Base-by-base conservation (phyloP, 1,284 basidiomycete species). In the Lentinus polychrous region DNA sequence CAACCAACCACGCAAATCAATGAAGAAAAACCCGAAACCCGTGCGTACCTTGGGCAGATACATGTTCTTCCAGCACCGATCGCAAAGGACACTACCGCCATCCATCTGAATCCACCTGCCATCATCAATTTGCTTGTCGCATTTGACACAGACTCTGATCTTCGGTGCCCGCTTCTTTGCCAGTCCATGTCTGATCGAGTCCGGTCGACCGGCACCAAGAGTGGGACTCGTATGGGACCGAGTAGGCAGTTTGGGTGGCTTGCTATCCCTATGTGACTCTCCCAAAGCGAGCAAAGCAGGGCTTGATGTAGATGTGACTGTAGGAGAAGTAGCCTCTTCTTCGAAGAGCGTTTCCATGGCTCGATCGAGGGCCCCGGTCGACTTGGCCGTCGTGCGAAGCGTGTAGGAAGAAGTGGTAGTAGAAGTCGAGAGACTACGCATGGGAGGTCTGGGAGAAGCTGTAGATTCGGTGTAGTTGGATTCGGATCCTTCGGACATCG, bases 61-160 rank as follows among this genome's bases (percentile, higher is more conserved):
- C 82, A 94, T 86, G 60, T 88, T 83, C 74, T 94, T 94, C 91
- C 91, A 94, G 65, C 91, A 93, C 56, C 67, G 68, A 61, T 92
- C 92, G 64, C 91, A 94, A 53, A 94, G 67, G 32, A 79, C 70
- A 22, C 86, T 81, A 45, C 85, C 88, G 18, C 76, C 79, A 57
- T 93, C 90, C 61, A 87, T 77, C 55, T 73, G 71, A 52, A 91
- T 79, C 86, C 87, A 94, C 55, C 85, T 73, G 52, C 84, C 85
- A 55, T 91, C 86, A 35, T 85, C 83, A 47, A 94, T 86, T 49
- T 58, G 67, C 60, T 74, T 76, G 49, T 73, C 66, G 64, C 91
- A 94, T 53, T 79, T 76, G 40, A 80, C 69, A 59, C 91, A 94
- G 20, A 69, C 62, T 52, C 70, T 72, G 36, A 62, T 52, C 57